These are phyloP conservation scores for Colletotrichum godetiae DNA, from an alignment of 2,329 filamentous ascomycete genomes.

Conservation along the genomic window DNA sequence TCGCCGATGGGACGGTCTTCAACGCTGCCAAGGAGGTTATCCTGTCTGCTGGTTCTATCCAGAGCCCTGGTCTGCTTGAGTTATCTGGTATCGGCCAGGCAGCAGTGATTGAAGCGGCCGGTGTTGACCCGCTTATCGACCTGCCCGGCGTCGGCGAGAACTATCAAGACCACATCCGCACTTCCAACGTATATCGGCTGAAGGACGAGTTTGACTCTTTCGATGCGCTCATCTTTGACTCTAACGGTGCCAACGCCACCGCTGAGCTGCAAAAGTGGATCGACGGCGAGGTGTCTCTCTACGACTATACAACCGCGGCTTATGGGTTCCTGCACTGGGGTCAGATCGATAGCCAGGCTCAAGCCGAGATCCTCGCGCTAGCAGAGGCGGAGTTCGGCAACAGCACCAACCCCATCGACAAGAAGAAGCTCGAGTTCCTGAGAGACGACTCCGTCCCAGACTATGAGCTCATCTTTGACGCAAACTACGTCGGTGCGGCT, in stretches of 20 bases:
- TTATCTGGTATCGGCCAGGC: constrained; percentile 48
- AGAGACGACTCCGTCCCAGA: constrained; percentile 43
- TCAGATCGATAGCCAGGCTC: constrained; percentile 45
- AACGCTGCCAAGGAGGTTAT: constrained; percentile 27
- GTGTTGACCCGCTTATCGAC: constrained; percentile 51
- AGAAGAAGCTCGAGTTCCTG: constrained; percentile 54
- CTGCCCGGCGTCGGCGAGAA: constrained; percentile 60
- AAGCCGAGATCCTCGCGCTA: constrained; percentile 41
- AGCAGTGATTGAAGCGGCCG: constrained; percentile 48
- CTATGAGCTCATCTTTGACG: constrained; percentile 44
- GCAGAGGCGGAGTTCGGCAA: constrained; percentile 45
- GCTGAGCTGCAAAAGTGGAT: constrained; percentile 52
- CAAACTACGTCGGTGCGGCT: constrained; percentile 44
- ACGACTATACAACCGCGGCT: constrained; percentile 50
- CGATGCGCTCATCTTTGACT: constrained; percentile 42
- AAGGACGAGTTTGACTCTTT: constrained; percentile 43
- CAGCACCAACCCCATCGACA: constrained; percentile 44
- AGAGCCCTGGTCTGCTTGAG: constrained; percentile 43
- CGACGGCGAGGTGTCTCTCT: constrained; percentile 44
- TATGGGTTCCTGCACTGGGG: constrained; percentile 56
- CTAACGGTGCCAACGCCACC: constrained; percentile 43
- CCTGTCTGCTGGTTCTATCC: constrained; percentile 28
- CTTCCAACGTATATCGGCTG: constrained; percentile 43
- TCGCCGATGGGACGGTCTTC: constrained; percentile 11
- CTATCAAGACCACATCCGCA: constrained; percentile 56